A percentile compares a stretch with the other conserved stretches of the same genome.
These are phyloP conservation scores for Monosporascus ibericus DNA, from an alignment of 2,329 filamentous ascomycete genomes.

Conservation along the genomic window DNA sequence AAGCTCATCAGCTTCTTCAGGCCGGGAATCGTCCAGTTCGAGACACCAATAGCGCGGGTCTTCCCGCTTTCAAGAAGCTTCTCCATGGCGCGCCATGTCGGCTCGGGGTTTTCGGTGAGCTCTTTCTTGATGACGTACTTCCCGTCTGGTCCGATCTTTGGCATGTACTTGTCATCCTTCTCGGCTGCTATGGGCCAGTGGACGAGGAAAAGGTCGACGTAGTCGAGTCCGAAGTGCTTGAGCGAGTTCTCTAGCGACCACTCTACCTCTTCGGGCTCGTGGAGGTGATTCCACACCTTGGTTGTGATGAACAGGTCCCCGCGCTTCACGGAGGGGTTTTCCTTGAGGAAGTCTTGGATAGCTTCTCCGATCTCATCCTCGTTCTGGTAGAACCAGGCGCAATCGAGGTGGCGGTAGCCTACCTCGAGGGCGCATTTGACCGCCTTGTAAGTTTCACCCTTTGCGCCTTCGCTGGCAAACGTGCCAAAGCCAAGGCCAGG, in stretches of 20 bases:
- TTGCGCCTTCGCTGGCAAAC: constrained; percentile 58
- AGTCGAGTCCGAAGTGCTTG: constrained; percentile 46
- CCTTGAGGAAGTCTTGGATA: constrained; percentile 39
- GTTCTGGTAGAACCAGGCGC: constrained; percentile 66
- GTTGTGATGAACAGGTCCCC: constrained; percentile 55
- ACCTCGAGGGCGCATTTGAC: constrained; percentile 56
- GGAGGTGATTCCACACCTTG: constrained; percentile 65
- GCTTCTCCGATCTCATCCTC: constrained; percentile 55
- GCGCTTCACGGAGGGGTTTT: constrained; percentile 39
- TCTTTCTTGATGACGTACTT: constrained; percentile 48
- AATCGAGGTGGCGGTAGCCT: constrained; percentile 63
- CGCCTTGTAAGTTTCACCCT: constrained; percentile 55
- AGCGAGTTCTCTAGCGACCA: constrained; percentile 46
- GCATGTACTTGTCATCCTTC: constrained; percentile 33
- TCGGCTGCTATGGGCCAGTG: constrained; percentile 42
- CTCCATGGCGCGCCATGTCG: constrained; percentile 59
- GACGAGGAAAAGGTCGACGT: constrained; percentile 56
- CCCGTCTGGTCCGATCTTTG: constrained; percentile 39
- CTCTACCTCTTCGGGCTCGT: constrained; percentile 54
- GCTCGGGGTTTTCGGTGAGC: constrained; percentile 59
- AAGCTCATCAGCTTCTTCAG: constrained; percentile 34
- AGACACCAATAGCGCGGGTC: constrained; percentile 36
- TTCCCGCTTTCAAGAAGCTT: constrained; percentile 25
- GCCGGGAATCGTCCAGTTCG: constrained; percentile 36
- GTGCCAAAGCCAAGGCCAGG: constrained; percentile 61